Conservation (phyloP, 164 flowering plant genomes). For the Vitis labrusca region DNA sequence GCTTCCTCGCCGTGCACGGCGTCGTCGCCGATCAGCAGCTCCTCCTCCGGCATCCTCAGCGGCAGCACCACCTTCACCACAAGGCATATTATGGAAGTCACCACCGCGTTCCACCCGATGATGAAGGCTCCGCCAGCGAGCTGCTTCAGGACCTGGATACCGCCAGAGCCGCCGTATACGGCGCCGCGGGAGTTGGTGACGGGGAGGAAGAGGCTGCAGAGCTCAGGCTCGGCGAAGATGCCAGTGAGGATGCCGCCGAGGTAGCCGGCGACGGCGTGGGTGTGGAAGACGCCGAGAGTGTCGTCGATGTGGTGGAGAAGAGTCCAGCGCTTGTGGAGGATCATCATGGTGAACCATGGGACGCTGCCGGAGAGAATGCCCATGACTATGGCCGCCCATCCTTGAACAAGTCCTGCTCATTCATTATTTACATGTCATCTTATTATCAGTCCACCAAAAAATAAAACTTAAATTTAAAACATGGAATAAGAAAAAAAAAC, state of each 20-base stretch:
- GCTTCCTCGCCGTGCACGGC: constrained; percentile 20
- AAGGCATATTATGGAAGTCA: constrained; percentile 14
- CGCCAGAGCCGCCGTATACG: constrained; percentile 15
- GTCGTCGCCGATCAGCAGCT: constrained; percentile 17
- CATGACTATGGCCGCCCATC: constrained; percentile 13
- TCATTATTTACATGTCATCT: too few relatives aligned
- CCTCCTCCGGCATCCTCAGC: constrained; percentile 19
- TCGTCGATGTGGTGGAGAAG: constrained; percentile 12
- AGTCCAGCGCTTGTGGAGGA: constrained; percentile 7
- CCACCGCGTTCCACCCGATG: constrained; percentile 17
- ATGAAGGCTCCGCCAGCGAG: constrained; percentile 11
- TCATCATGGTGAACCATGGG: constrained; percentile 19
- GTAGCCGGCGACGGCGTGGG: constrained; percentile 19
- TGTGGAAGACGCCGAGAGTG: constrained; percentile 20
- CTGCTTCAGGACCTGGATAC: constrained; percentile 12
- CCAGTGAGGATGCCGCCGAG: constrained; percentile 14
- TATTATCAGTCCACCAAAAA: too few relatives aligned
- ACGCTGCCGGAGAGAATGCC: constrained; percentile 8
- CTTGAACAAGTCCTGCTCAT: constrained; percentile 6
- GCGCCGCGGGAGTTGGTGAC: constrained; percentile 14
- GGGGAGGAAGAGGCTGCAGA: constrained; percentile 7
- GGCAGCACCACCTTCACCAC: constrained; percentile 8
- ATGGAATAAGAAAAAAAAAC: background rate
- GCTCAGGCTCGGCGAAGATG: constrained; percentile 13
- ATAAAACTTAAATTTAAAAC: too few relatives aligned